phyloP scores from a whole-genome alignment of 495 filamentous ascomycete genomes.

The Annulohypoxylon nitens region DNA sequence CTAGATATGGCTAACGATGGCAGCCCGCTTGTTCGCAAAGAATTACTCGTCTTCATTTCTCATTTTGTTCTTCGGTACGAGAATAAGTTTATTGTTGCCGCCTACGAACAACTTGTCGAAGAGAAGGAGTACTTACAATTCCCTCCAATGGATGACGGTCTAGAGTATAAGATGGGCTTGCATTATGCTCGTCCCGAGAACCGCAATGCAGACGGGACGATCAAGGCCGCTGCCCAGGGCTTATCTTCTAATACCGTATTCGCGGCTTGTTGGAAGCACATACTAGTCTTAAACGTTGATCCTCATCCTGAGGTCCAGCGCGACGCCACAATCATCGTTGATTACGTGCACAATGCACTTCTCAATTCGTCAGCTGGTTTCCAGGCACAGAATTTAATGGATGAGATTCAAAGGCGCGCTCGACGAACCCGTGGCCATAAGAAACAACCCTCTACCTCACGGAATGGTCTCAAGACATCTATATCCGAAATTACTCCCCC shows the following conservation, averaged over 20 bases:
- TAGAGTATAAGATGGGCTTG: slow-evolving; percentile 68
- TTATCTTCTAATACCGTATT: slow-evolving; percentile 90
- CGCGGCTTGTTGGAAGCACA: slow-evolving; percentile 92
- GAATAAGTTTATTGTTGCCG: slow-evolving; percentile 90
- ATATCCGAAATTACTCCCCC: slow-evolving; percentile 56
- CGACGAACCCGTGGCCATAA: slow-evolving; percentile 62
- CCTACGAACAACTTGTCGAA: slow-evolving; percentile 90
- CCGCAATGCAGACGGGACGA: slow-evolving; percentile 63
- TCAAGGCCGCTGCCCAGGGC: slow-evolving; percentile 62
- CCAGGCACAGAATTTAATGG: slow-evolving; percentile 77
- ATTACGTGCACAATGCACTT: slow-evolving; percentile 82
- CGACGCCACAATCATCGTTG: slow-evolving; percentile 82
- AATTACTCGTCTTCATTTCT: slow-evolving; percentile 93
- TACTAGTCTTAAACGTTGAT: slow-evolving; percentile 90
- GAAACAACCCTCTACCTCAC: slow-evolving; percentile 58
- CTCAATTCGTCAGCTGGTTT: slow-evolving; percentile 80
- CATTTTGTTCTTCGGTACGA: slow-evolving; percentile 91
- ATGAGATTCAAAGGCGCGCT: slow-evolving; percentile 77
- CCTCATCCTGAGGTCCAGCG: slow-evolving; percentile 94
- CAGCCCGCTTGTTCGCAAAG: slow-evolving; percentile 91
- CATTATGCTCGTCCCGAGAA: slow-evolving; percentile 65
- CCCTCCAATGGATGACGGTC: slow-evolving; percentile 64
- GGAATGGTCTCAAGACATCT: slow-evolving; percentile 56
- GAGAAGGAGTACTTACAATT: slow-evolving; percentile 76
- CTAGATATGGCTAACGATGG: slow-evolving; percentile 91